Base-by-base conservation (phyloP, 2,329 filamentous ascomycete genomes). In the Magnaporthiopsis poae region DNA sequence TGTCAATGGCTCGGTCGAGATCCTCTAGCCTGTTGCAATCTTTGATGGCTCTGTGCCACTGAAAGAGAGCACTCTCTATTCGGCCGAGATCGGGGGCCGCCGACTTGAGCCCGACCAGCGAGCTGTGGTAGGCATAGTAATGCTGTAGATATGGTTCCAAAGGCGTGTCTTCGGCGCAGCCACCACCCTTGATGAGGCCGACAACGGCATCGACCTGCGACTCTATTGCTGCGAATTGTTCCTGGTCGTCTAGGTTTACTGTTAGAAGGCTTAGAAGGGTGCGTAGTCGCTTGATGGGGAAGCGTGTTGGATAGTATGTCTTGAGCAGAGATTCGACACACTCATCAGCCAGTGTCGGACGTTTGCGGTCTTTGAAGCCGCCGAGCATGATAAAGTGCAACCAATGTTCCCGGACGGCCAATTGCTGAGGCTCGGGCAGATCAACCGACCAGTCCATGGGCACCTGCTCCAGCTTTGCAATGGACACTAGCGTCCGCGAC, bases 381-480 rank as follows among this genome's bases (percentile, higher is more conserved):
- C 75, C 72, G 4, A 78, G 74, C 27, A 79, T 73, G 62, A 81
- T 79, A 60, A 84, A 79, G 64, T 84, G 79, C 61, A 89, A 74
- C 36, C 87, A 78, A 71, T 89, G 83, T 69, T 90, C 86, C 25
- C 89, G 77, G 1, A 86, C 82, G 2, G 85, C 84, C 11, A 81
- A 82, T 68, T 82, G 84, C 74, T 84, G 84, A 7, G 74, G 69
- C 61, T 81, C 84, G 0, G 80, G 75, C 8, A 88, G 73, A 61
- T 83, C 78, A 66, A 81, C 81, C 1, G 82, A 82, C 81, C 84
- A 84, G 65, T 88, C 84, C 61, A 83, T 79, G 72, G 78, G 82
- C n/a, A 80, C 82, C 65, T 79, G 79, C 67, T 83, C 84, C 21
- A 89, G 78, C 69, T 86, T 87, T 35, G 87, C 80, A 64, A 90